Base-by-base conservation (phyloP, 129 eudicot genomes). In the Pittosporum tobira region DNA sequence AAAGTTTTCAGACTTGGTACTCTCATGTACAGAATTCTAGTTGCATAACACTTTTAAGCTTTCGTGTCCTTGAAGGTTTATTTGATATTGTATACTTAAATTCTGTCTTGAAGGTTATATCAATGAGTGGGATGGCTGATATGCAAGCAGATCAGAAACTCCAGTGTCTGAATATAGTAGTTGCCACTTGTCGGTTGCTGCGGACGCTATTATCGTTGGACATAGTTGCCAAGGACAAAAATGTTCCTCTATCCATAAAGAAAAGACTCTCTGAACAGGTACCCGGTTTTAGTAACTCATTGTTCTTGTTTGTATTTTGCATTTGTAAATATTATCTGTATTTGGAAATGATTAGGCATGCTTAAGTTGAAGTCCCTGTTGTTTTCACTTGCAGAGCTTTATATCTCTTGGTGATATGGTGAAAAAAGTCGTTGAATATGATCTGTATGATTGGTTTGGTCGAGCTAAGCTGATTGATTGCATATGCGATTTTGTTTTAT, bases 391-490 rank as follows among this genome's bases (percentile, higher is more conserved):
- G 63, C 85, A 81, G 88, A 67, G 81, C 72, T 77, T 93, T 69
- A 48, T 57, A 42, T 65, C 78, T 62, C 77, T 93, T 59, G 86
- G 91, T 40, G 83, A 87, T 81, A 71, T 93, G 81, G 77, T 93
- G 65, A 81, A 65, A 73, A 79, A 65, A 77, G 71, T 87, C 48
- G 81, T 73, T 0, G 86, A 87, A 20, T 72, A 70, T 66, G 73
- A 77, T 59, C 66, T 77, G 25, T 65, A 79, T 74, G 99, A 81
- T 68, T 87, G 99, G 96, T 53, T 30, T 70, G 94, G 85, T 54
- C 96, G 99, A 16, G 57, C 56, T 68, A 87, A 84, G 85, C 72
- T 93, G 60, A 65, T 93, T 71, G 94, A 73, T 65, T 93, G 96
- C 79, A 76, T 93, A 52, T 93, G 88, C 79, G 71, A 75, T 68